Percentiles rank a stretch among this genome's conserved stretches.
Evolutionary conservation across 345 rosid species (phyloP).

Genomic region (Eucalyptus shirleyi): DNA sequence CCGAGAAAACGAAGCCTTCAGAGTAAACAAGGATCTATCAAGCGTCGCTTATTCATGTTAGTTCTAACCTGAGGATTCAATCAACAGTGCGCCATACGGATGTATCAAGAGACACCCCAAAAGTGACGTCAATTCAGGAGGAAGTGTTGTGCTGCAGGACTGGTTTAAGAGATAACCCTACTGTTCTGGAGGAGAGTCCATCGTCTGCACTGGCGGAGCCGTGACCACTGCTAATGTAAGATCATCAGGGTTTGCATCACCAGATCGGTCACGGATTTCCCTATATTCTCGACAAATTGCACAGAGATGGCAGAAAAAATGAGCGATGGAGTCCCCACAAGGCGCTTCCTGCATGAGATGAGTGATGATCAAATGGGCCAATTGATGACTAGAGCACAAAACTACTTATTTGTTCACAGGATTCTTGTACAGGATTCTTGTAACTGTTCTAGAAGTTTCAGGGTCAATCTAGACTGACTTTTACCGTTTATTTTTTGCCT

Average conservation of each 20-base stretch:
- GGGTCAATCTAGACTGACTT: neutral
- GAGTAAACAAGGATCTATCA: neutral
- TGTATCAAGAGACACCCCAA: neutral
- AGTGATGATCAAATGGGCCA: neutral
- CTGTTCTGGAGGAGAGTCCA: conserved; percentile 20
- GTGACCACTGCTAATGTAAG: conserved; percentile 33
- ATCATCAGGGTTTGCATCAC: conserved; percentile 15
- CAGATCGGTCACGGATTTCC: conserved; percentile 55
- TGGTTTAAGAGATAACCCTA: neutral
- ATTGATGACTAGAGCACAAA: neutral
- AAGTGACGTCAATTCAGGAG: neutral
- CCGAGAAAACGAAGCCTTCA: neutral
- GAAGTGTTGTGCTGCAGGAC: neutral
- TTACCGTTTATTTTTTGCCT: neutral
- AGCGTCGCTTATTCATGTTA: neutral
- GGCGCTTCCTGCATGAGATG: conserved; percentile 59
- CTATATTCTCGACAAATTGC: conserved; percentile 88
- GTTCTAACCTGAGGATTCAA: neutral
- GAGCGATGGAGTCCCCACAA: conserved; percentile 68
- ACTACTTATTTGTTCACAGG: neutral
- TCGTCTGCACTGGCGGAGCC: conserved; percentile 44
- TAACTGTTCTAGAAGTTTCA: neutral
- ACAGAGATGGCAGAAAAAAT: conserved; percentile 80
- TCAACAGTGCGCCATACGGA: neutral
- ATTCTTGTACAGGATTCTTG: neutral